phyloP scores from a whole-genome alignment of 2,329 filamentous ascomycete species.

The Ophiostoma ulmi region DNA sequence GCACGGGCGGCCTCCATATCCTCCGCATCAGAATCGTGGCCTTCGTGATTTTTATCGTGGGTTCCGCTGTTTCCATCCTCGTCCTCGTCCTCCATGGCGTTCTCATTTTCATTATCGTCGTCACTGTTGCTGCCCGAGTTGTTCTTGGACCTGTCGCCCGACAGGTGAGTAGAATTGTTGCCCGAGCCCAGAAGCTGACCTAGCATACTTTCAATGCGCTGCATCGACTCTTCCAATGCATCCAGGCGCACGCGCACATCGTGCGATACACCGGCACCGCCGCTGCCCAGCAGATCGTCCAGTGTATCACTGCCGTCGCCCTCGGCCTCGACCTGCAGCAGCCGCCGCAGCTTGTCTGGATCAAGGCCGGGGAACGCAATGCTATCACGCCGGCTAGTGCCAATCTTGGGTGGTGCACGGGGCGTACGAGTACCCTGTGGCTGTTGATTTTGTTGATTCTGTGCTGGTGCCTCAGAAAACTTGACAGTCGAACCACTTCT shows the following conservation, averaged over 20 bases:
- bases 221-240: constrained; percentile 47
- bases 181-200: constrained; percentile 28
- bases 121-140: not conserved
- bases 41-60: constrained; percentile 40
- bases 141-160: constrained; percentile 8
- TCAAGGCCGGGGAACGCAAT: constrained; percentile 49
- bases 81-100: not conserved
- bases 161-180: not conserved
- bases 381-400: constrained; percentile 48
- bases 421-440: not conserved
- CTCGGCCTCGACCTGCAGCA: constrained; percentile 37
- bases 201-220: constrained; percentile 35
- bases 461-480: constrained; percentile 20
- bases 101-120: not conserved
- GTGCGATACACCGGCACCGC: constrained; percentile 27
- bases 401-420: constrained; percentile 26
- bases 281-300: not conserved
- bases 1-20: not conserved
- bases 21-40: not conserved
- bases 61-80: not conserved
- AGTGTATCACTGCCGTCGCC: constrained; percentile 1
- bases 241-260: constrained; percentile 44
- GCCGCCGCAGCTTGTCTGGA: constrained; percentile 45
- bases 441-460: not conserved
- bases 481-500: constrained; percentile 22